Base-by-base conservation (phyloP, 2,329 filamentous ascomycete genomes). In the Ustulina deusta region DNA sequence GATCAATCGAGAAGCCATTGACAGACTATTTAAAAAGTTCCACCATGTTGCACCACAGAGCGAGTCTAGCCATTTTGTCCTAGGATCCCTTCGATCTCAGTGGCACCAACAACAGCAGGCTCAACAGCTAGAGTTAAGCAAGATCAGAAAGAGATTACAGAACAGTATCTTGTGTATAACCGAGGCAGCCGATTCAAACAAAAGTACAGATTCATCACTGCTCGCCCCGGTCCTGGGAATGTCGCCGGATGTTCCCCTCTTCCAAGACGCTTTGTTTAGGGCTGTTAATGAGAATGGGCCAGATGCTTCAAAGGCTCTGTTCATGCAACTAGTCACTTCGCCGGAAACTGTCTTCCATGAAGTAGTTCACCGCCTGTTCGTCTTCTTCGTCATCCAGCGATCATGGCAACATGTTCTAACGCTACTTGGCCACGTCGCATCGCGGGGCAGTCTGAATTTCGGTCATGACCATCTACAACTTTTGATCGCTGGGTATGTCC, bases 1-100 rank as follows among this genome's bases (percentile, higher is more conserved):
- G 20, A 11, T 56, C 7, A 56, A 56, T 5, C 36, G 29, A 42
- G 52, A 56, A 29, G 36, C 52, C 13, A 56, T 56, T n/a, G 36
- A 42, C 36, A 42, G 36, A 22, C 38, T 56, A 22, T 29, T 56
- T 1, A 25, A 42, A 29, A 56, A 56, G 36, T 10, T n/a, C 22
- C 15, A 34, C 13, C 36, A 15, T 13, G 15, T n/a, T 13, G 15
- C 25, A n/a, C 13, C 13, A 22, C 20, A 29, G 36, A 42, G 22
- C 36, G 34, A 27, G 13, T 42, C 52, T 9, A 42, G 22, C 15
- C 52, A 40, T 25, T 3, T 38, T 22, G 20, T 10, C 27, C 17
- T 55, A 10, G 52, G n/a, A 55, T 7, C 52, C 17, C 34, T 55
- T 38, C 25, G 20, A 17, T 17, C 34, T 20, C 32, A 13, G 32